Evolutionary conservation across 306 rosid species (phyloP), one percentile per base, ranked within the genome.

Genomic region (Lathyrus oleraceus): DNA sequence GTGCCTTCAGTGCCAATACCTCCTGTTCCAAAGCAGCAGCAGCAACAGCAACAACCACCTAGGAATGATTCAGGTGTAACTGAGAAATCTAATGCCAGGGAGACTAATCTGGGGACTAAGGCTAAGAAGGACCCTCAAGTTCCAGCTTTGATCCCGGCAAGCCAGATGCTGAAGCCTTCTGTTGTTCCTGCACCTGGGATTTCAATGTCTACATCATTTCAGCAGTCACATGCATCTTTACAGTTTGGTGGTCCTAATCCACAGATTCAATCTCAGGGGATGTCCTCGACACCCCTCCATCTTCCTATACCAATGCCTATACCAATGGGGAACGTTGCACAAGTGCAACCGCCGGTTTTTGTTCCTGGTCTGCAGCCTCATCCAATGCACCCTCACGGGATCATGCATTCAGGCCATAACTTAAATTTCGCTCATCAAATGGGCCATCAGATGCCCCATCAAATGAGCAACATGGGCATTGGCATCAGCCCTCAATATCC

Each of bases 161-260:
- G 52, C 81, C 99, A 82, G 87, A 80, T 79, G 52, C 92, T 78
- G 79, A 95, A 86, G 77, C 85, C 91, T 43, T 75, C 92, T 65
- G 83, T 67, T 81, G 80, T 40, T 74, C 73, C 89, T 13, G 76
- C 85, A 74, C 44, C 85, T 69, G 96, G 93, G 70, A 89, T 89
- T 44, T 72, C 99, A 56, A 74, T 91, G 79, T 52, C 85, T 54
- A 42, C 82, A 72, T 84, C 88, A 63, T 91, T 71, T 76, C 91
- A 87, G 63, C 97, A 88, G 40, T 42, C 91, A 21, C 97, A 85
- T 68, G 78, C 80, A 68, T 11, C 97, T 27, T 76, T 87, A 61
- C 96, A 86, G 74, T 95, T 83, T 83, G 89, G 91, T 66, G 91
- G 87, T 68, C 90, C 87, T 61, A 95, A 67, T 71, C 91, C 84